These are phyloP conservation scores for Rhinocladiella mackenziei DNA, from an alignment of 2,329 filamentous ascomycete species.

Conservation along the genomic window DNA sequence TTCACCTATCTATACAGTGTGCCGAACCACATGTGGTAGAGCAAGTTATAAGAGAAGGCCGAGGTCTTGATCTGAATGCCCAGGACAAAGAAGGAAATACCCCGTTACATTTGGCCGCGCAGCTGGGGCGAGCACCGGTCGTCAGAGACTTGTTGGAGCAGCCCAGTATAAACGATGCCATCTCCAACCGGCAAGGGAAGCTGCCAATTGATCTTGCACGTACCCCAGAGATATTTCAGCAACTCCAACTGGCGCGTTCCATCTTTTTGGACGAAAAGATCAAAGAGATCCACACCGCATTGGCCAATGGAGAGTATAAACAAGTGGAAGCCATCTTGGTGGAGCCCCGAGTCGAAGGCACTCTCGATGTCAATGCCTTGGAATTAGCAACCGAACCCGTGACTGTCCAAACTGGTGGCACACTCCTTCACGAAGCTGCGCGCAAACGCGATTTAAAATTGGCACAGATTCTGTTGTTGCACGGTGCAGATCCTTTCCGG, in stretches of 20 bases:
- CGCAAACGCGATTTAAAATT: constrained; percentile 80
- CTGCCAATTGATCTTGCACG: constrained; percentile 83
- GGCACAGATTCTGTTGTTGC: constrained; percentile 84
- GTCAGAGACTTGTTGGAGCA: constrained; percentile 81
- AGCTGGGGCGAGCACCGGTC: constrained; percentile 72
- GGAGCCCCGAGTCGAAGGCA: constrained; percentile 78
- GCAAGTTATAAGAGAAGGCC: constrained; percentile 76
- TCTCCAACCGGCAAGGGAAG: constrained; percentile 79
- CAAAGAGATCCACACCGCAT: constrained; percentile 75
- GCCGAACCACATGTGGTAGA: constrained; percentile 89
- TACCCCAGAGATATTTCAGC: constrained; percentile 92
- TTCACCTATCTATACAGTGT: constrained; percentile 93
- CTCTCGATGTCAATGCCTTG: constrained; percentile 86
- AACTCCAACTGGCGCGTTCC: constrained; percentile 83
- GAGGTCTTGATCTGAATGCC: constrained; percentile 76
- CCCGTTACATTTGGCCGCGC: constrained; percentile 80
- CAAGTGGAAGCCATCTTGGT: constrained; percentile 73
- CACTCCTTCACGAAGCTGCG: constrained; percentile 87
- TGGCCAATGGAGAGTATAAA: constrained; percentile 69
- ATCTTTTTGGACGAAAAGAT: constrained; percentile 85
- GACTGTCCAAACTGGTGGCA: constrained; percentile 80
- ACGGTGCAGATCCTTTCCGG: constrained; percentile 93
- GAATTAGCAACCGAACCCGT: constrained; percentile 78
- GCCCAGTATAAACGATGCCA: constrained; percentile 78
- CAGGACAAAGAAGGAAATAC: constrained; percentile 93